Percentiles rank a stretch among this genome's conserved stretches.
phyloP scores from a whole-genome alignment of 169 alveolate species.

The Plasmodium vivax region DNA sequence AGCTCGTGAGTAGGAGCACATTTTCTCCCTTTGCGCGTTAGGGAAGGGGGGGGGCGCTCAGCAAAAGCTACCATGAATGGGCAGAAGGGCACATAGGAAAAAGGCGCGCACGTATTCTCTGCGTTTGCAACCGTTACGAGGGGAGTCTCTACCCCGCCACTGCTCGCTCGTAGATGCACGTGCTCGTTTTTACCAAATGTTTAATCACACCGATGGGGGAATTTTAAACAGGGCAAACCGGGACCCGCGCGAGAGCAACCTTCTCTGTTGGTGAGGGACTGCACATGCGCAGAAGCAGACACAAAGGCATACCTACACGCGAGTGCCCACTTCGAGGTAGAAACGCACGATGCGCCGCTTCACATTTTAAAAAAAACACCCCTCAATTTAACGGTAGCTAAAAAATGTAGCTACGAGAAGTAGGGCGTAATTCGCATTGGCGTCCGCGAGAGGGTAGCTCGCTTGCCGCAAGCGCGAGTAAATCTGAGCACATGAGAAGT shows the following conservation, averaged over 20 bases:
- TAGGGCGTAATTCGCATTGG: neutral
- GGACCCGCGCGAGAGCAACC: neutral
- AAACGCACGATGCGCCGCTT: neutral
- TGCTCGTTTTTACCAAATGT: neutral
- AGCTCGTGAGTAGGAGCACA: neutral
- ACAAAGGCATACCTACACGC: neutral
- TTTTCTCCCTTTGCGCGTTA: neutral
- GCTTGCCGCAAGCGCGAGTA: neutral
- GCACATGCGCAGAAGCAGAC: neutral
- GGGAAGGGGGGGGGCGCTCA: neutral
- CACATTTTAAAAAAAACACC: conserved; percentile 6
- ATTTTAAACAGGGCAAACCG: neutral
- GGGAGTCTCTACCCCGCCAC: neutral
- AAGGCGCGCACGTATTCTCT: neutral
- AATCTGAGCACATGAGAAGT: neutral
- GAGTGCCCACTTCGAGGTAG: neutral
- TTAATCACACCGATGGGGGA: neutral
- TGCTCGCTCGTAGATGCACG: neutral
- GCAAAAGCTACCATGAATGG: neutral
- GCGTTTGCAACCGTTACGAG: neutral
- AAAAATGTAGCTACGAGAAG: conserved; percentile 13
- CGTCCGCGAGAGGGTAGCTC: neutral
- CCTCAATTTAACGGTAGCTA: neutral
- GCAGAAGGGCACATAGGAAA: neutral
- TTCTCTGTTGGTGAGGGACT: neutral